Evolutionary conservation across 805 yeast genomes (phyloP), one percentile per base, ranked within the genome.

Genomic region (Wickerhamiella siamensis): DNA sequence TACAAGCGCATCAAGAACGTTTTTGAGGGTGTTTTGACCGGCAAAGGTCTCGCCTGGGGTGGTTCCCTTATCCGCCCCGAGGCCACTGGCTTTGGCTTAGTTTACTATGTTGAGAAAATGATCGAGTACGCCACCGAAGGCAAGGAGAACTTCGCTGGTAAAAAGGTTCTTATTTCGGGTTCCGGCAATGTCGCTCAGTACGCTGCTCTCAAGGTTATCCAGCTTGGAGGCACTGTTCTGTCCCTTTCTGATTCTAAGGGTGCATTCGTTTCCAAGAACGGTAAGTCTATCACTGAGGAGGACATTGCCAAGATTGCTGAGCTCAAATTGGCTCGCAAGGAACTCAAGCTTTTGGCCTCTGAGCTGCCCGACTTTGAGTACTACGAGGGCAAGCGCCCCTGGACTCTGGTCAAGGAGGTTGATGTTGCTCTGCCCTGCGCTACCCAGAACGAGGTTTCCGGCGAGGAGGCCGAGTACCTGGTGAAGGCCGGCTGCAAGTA

Each of bases 131-230:
- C 95, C 51, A 71, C 93, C 48, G 64, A 73, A 52, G 95, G 95
- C 65, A 77, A 80, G 67, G 95, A 86, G 71, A 65, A 86, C 45
- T 81, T 91, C 70, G 66, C 73, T 52, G 96, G 95, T 64, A 88
- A 91, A 75, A 77, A 81, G 63, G 97, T 91, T 55, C 87, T 95
- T 58, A 77, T 88, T 60, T 87, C 96, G 46, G 98, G 98, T 64
- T 79, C 95, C 52, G 98, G 98, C 69, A 88, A 88, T 70, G 98
- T 88, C 64, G 98, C 98, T 47, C 98, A 88, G 72, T 88, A 75
- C 70, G 98, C 98, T 59, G 98, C 98, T 45, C 74, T 88, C 64
- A 88, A 88, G 75, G 93, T 80, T 51, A 84, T 88, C 51, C 96
- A 91, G 73, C 77, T 91, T 57, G 98, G 98, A 56, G 96, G 94